Percentiles rank a stretch among this genome's conserved stretches.
Evolutionary conservation across 129 eudicot genomes (phyloP).

Genomic region (Escallonia rubra): DNA sequence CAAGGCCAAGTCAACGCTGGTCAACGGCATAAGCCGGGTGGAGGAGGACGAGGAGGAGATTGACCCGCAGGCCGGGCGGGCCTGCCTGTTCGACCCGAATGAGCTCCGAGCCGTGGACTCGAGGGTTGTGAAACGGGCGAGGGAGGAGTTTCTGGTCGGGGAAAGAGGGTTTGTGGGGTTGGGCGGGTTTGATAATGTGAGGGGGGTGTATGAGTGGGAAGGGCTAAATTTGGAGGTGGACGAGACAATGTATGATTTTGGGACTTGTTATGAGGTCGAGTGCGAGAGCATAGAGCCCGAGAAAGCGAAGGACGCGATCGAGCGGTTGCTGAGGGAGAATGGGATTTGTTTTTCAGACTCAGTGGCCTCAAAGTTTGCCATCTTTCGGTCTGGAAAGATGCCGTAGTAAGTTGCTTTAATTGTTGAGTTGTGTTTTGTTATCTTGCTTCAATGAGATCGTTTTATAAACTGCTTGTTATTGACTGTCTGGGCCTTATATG

Average conservation of each 20-base stretch:
- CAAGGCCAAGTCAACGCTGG: slow-evolving; percentile 61
- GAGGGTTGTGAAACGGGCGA: slow-evolving; percentile 66
- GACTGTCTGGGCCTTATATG: too few species aligned
- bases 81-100: slow-evolving; percentile 41
- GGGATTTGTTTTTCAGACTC: slow-evolving; percentile 57
- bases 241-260: slow-evolving; percentile 71
- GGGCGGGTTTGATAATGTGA: slow-evolving; percentile 85
- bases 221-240: slow-evolving; percentile 84
- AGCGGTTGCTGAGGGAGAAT: slow-evolving; percentile 66
- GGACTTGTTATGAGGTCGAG: slow-evolving; percentile 81
- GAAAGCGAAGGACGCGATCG: slow-evolving; percentile 62
- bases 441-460: neutral
- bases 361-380: slow-evolving; percentile 74
- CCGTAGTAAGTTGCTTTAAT: slow-evolving; percentile 47
- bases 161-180: slow-evolving; percentile 54
- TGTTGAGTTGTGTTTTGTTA: neutral
- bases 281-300: slow-evolving; percentile 91
- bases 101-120: slow-evolving; percentile 31
- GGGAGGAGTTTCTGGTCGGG: slow-evolving; percentile 49
- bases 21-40: slow-evolving; percentile 74
- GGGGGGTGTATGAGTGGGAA: slow-evolving; percentile 86
- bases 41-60: slow-evolving; percentile 92
- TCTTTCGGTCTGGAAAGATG: slow-evolving; percentile 76
- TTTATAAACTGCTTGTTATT: neutral
- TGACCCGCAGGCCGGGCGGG: slow-evolving; percentile 42